phyloP scores from a whole-genome alignment of 768 basidiomycete genomes.

The Calocybe cyanea region DNA sequence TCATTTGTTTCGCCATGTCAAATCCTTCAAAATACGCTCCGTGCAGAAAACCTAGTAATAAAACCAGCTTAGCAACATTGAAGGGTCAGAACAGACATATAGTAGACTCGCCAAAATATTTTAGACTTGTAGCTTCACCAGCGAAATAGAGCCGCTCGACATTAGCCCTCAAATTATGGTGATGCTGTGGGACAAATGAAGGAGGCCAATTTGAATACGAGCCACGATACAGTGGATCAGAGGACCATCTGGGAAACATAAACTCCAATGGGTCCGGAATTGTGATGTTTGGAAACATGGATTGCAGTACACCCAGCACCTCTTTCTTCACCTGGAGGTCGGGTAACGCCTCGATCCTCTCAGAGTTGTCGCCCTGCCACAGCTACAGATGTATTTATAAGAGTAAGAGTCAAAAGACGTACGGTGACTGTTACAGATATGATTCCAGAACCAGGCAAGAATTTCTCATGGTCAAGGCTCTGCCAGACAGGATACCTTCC shows the following conservation, averaged over 20 bases:
- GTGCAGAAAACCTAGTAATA: slow-evolving; percentile 59
- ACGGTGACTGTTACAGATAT: slow-evolving; percentile 49
- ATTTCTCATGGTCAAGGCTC: slow-evolving; percentile 52
- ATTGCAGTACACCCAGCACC: slow-evolving; percentile 50
- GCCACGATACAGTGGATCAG: slow-evolving; percentile 51
- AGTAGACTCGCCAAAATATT: slow-evolving; percentile 57
- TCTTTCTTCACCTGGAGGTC: slow-evolving; percentile 45
- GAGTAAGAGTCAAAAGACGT: too few relatives aligned
- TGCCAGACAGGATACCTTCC: slow-evolving; percentile 71
- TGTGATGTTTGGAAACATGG: slow-evolving; percentile 53
- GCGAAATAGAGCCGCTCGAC: slow-evolving; percentile 57
- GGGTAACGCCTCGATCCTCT: slow-evolving; percentile 52
- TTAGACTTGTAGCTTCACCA: slow-evolving; percentile 55
- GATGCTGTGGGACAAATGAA: slow-evolving; percentile 48
- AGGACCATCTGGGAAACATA: slow-evolving; percentile 51
- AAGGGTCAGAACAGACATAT: too few relatives aligned
- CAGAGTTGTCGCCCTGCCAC: slow-evolving; percentile 54
- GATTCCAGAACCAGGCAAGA: slow-evolving; percentile 59
- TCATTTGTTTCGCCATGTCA: slow-evolving; percentile 34
- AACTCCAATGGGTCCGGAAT: slow-evolving; percentile 58
- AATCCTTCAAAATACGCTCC: slow-evolving; percentile 57
- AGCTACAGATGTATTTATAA: not conserved
- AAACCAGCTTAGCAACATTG: too few relatives aligned
- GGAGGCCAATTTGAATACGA: slow-evolving; percentile 73
- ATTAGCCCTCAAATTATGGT: slow-evolving; percentile 55